Evolutionary conservation across 768 basidiomycete species (phyloP).

Genomic region (Plicaturopsis crispa): DNA sequence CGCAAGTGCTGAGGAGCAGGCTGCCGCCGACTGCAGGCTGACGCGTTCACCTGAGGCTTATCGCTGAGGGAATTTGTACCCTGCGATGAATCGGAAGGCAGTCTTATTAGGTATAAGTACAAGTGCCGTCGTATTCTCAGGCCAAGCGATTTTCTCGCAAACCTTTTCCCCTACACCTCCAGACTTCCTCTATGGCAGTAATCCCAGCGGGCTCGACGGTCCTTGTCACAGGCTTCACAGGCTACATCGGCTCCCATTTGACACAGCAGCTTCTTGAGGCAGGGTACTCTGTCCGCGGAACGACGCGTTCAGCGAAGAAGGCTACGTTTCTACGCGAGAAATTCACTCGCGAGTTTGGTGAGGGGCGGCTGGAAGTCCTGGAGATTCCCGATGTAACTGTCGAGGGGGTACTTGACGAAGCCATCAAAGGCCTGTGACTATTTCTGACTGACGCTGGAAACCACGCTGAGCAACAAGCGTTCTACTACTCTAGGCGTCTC

Average conservation of each 20-base stretch:
- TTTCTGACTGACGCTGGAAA: conserved; percentile 16
- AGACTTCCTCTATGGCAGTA: no score
- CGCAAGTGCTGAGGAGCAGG: no score
- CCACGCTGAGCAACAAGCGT: conserved; percentile 7
- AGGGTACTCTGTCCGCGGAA: conserved; percentile 28
- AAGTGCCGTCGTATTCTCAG: no score
- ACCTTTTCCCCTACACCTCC: no score
- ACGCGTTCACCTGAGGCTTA: no score
- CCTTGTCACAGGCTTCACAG: conserved; percentile 1
- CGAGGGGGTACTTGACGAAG: conserved; percentile 33
- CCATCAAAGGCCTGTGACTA: conserved; percentile 28
- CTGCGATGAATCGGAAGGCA: no score
- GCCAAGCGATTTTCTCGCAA: no score
- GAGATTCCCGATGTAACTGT: conserved; percentile 34
- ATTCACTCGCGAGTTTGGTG: conserved; percentile 19
- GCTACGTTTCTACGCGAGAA: conserved; percentile 30
- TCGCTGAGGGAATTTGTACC: no score
- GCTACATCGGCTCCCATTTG: conserved; percentile 25
- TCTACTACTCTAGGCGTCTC: background rate
- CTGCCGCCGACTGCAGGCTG: no score
- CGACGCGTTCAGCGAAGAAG: conserved; percentile 30
- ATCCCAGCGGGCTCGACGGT: background rate
- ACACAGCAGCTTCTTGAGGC: conserved; percentile 21
- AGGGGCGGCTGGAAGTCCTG: conserved; percentile 33
- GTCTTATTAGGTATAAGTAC: no score